phyloP scores from a whole-genome alignment of 148 eudicot species.

The Vaccinium vitisidaea region DNA sequence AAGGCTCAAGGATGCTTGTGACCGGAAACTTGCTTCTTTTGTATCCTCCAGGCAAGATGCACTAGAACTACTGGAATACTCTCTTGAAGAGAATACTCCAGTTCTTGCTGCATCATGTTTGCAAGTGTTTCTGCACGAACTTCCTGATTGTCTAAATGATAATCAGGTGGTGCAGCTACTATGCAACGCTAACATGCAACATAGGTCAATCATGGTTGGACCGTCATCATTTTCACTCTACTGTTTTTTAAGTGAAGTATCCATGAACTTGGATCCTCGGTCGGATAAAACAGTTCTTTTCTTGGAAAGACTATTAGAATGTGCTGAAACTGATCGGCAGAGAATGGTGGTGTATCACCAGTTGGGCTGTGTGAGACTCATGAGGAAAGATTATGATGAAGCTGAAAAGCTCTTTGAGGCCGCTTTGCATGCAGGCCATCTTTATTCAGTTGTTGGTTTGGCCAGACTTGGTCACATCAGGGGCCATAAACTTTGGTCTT shows the following conservation, averaged over 20 bases:
- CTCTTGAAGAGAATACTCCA: constrained; percentile 70
- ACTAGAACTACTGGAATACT: constrained; percentile 68
- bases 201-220: constrained; percentile 57
- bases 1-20: constrained; percentile 81
- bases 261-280: constrained; percentile 61
- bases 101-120: constrained; percentile 87
- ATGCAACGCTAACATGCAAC: constrained; percentile 52
- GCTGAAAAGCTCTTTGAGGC: constrained; percentile 64
- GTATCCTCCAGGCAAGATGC: constrained; percentile 69
- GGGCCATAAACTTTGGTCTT: constrained; percentile 59
- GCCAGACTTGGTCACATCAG: constrained; percentile 60
- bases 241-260: constrained; percentile 71
- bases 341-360: constrained; percentile 72
- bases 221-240: constrained; percentile 71
- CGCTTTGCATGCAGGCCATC: constrained; percentile 69
- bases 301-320: constrained; percentile 62
- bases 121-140: constrained; percentile 84
- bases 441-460: constrained; percentile 73
- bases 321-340: constrained; percentile 59
- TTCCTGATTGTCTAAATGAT: constrained; percentile 64
- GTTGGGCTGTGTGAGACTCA: constrained; percentile 75
- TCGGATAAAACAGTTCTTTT: constrained; percentile 62
- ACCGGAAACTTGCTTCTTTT: constrained; percentile 65
- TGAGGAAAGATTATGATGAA: constrained; percentile 74
- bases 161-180: constrained; percentile 59